Evolutionary conservation across 371 early-diverging fungal genomes (phyloP), one percentile per base, ranked within the genome.

Genomic region (Mucor lusitanicus): DNA sequence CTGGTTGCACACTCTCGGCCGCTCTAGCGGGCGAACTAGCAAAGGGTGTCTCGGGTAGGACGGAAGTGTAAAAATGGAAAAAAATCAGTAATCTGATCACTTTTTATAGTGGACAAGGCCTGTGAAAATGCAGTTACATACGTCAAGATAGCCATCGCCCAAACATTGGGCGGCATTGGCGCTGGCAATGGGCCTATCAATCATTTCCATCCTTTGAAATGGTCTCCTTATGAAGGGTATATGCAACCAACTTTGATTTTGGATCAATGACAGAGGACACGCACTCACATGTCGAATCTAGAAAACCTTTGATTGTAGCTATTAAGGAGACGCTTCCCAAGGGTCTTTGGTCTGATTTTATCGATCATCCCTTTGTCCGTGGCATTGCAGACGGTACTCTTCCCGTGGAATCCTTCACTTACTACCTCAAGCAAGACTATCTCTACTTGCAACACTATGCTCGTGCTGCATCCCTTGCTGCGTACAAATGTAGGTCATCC

Each of bases 1-100:
- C 95, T 0, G 95, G 94, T 44, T 95, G 95, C 68, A 95, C 95
- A 1, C 79, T 94, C 46, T 90, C 92, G 13, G 85, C 94, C 12
- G 94, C 95, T 21, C 90, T 95, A 68, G 88, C 93, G 6, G 88
- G 90, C 3, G 75, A 85, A 61, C 72, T 95, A 21, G 90, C 91
- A 0, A 83, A 79, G 40, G 90, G 89, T 1, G 48, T 73, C 53
- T 66, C 72, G 55, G 85, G 89, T 87, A 77, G 64, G 37, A n/a
- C 19, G 59, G 19, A 27, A 28, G 8, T 37, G 23, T 6, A 27
- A 30, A 35, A 39, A 61, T 30, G 23, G 40, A 55, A 56, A 13
- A 21, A 25, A 30, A 5, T 44, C 54, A 37, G 25, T 50, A 50
- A 50, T 50, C 13, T 50, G 50, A 50, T 44, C 44, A 44, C 19